These are phyloP conservation scores for Clonostachys chloroleuca DNA, from an alignment of 2,329 filamentous ascomycete species.

Conservation along the genomic window DNA sequence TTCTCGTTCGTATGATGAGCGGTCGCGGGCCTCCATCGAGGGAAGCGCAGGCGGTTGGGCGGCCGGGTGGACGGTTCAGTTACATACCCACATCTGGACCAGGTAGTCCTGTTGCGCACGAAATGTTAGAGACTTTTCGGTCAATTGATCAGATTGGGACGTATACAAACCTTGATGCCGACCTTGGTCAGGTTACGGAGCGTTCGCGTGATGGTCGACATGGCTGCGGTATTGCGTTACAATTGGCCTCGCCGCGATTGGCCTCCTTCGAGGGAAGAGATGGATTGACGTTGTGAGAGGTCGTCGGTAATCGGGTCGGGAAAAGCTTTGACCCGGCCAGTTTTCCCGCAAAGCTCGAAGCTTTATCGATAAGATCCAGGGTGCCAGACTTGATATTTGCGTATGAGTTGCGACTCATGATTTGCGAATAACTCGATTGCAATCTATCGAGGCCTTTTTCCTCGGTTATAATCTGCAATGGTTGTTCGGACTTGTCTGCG, in stretches of 20 bases:
- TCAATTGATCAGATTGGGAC: background rate
- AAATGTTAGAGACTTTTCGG: constrained; percentile 2
- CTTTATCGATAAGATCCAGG: too few species aligned
- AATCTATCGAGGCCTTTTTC: too few species aligned
- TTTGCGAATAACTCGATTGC: too few species aligned
- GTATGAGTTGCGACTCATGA: too few species aligned
- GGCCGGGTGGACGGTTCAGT: constrained; percentile 3
- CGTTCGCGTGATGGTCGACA: constrained; percentile 90
- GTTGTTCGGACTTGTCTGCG: constrained; percentile 25
- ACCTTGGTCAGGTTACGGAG: constrained; percentile 82
- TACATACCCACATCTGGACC: constrained; percentile 86
- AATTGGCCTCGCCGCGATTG: constrained; percentile 14
- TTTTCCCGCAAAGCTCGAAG: too few species aligned
- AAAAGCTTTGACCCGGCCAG: too few species aligned
- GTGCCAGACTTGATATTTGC: too few species aligned
- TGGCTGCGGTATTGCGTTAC: constrained; percentile 39
- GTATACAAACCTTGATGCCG: constrained; percentile 70
- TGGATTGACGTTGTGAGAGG: constrained; percentile 3
- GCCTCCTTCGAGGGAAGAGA: background rate
- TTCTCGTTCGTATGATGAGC: background rate
- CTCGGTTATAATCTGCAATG: constrained; percentile 13
- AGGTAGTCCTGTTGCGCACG: constrained; percentile 66
- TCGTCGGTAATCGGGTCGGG: background rate
- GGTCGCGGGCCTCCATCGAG: background rate
- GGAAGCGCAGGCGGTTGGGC: constrained; percentile 5